Percentiles rank a stretch among this genome's conserved stretches.
These are phyloP conservation scores for Parsonsia alboflavescens DNA, from an alignment of 257 asterid genomes.

Conservation along the genomic window DNA sequence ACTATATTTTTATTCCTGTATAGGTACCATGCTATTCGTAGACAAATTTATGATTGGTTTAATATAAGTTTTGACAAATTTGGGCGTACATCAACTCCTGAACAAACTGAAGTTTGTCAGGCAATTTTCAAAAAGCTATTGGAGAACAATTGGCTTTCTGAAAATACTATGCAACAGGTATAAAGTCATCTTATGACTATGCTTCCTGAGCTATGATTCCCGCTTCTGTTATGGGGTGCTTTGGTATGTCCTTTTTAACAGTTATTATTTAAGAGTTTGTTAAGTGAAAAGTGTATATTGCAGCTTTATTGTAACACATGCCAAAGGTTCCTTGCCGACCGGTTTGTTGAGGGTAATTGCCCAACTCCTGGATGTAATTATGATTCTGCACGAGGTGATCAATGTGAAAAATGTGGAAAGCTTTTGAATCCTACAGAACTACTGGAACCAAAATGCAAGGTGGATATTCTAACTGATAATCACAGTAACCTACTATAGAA, in stretches of 20 bases:
- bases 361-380: slow-evolving; percentile 77
- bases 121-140: slow-evolving; percentile 65
- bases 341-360: slow-evolving; percentile 84
- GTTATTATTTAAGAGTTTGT: slow-evolving; percentile 13
- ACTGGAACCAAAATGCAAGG: slow-evolving; percentile 89
- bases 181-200: neutral
- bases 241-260: neutral
- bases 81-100: slow-evolving; percentile 87
- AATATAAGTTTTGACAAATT: slow-evolving; percentile 78
- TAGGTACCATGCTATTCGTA: slow-evolving; percentile 83
- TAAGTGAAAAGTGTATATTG: slow-evolving; percentile 12
- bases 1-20: neutral
- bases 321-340: slow-evolving; percentile 73
- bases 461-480: slow-evolving; percentile 11
- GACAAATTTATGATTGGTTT: slow-evolving; percentile 79
- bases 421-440: slow-evolving; percentile 90
- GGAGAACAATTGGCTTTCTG: slow-evolving; percentile 72
- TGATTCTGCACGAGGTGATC: slow-evolving; percentile 94
- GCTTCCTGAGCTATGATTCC: neutral
- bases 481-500: neutral
- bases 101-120: slow-evolving; percentile 89
- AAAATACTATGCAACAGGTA: slow-evolving; percentile 86
- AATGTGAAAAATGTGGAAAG: slow-evolving; percentile 84
- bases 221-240: slow-evolving; percentile 5
- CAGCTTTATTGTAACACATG: slow-evolving; percentile 82